phyloP scores from a whole-genome alignment of 805 yeast species.

The Wickerhamomyces queroliae region DNA sequence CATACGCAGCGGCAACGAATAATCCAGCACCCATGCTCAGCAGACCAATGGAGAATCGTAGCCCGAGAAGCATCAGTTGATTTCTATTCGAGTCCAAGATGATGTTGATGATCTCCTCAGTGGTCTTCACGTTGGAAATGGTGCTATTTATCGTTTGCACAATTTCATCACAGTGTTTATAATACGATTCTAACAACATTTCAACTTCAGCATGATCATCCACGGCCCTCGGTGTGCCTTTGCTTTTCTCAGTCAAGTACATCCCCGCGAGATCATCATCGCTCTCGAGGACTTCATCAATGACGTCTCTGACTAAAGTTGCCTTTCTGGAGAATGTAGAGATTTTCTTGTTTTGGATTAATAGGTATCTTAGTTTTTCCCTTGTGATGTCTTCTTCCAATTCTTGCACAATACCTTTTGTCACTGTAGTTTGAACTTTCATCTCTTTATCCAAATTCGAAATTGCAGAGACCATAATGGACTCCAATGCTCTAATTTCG shows the following conservation, averaged over 20 bases:
- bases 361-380: slow-evolving; percentile 66
- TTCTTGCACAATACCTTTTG: slow-evolving; percentile 67
- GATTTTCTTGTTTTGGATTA: slow-evolving; percentile 80
- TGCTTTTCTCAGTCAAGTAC: slow-evolving; percentile 61
- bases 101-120: slow-evolving; percentile 93
- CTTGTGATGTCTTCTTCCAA: slow-evolving; percentile 80
- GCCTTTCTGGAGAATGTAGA: slow-evolving; percentile 84
- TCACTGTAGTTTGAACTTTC: slow-evolving; percentile 75
- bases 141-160: slow-evolving; percentile 83
- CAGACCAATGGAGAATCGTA: slow-evolving; percentile 78
- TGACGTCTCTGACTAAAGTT: slow-evolving; percentile 68
- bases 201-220: slow-evolving; percentile 86
- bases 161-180: slow-evolving; percentile 86
- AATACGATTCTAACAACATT: slow-evolving; percentile 83
- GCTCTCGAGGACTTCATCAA: slow-evolving; percentile 80
- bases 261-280: slow-evolving; percentile 84
- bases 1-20: slow-evolving; percentile 81
- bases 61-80: slow-evolving; percentile 82
- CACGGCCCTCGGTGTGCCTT: slow-evolving; percentile 39
- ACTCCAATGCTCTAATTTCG: slow-evolving; percentile 87
- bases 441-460: slow-evolving; percentile 79
- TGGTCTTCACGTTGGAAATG: slow-evolving; percentile 78
- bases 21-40: slow-evolving; percentile 77
- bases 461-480: slow-evolving; percentile 75
- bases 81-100: slow-evolving; percentile 92